phyloP scores from a whole-genome alignment of 306 rosid genomes.

The Inga leiocalycina region DNA sequence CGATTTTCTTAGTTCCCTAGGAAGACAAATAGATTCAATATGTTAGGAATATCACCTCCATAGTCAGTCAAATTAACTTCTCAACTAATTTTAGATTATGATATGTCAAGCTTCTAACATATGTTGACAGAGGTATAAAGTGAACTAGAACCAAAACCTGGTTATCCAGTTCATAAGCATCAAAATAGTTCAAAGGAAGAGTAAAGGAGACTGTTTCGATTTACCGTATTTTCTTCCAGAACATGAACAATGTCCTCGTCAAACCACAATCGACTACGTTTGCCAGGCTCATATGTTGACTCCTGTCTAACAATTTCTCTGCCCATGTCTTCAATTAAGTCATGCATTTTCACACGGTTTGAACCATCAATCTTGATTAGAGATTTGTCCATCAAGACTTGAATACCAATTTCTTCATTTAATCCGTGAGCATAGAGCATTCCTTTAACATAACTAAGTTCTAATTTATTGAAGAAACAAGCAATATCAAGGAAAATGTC shows the following conservation, averaged over 20 bases:
- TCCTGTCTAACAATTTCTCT: constrained; percentile 23
- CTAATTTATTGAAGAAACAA: constrained; percentile 12
- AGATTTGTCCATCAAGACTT: too few relatives aligned
- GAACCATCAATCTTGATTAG: not conserved
- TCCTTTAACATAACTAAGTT: not conserved
- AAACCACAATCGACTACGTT: constrained; percentile 34
- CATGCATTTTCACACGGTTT: constrained; percentile 2
- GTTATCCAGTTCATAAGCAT: not conserved
- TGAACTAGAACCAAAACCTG: not conserved
- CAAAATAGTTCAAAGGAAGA: not conserved
- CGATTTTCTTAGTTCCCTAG: not conserved
- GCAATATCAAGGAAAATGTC: not conserved
- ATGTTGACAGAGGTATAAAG: not conserved
- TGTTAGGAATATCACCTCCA: not conserved
- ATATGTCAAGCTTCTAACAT: not conserved
- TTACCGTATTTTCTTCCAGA: constrained; percentile 15
- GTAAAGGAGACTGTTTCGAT: not conserved
- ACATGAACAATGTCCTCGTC: constrained; percentile 22
- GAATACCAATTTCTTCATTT: too few relatives aligned
- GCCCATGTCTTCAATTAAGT: constrained; percentile 32
- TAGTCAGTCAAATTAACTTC: not conserved
- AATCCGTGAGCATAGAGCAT: not conserved
- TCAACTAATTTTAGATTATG: not conserved
- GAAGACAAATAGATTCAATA: not conserved
- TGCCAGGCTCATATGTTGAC: constrained; percentile 2